Base-by-base conservation (phyloP, 2,329 filamentous ascomycete species). In the Microsporum audouinii region DNA sequence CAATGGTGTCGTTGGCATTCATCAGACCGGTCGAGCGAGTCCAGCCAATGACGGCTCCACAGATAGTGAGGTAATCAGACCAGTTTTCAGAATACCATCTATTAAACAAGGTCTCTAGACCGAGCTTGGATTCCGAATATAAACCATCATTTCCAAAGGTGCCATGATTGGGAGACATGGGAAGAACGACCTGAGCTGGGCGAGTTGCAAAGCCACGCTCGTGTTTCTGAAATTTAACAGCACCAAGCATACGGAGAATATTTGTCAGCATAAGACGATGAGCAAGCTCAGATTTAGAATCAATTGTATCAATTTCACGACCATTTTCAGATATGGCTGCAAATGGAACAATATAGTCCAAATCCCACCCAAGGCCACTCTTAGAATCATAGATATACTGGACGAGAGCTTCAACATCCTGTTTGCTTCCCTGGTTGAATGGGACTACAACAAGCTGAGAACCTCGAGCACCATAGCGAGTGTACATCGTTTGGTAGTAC, bases 231-330 rank as follows among this genome's bases (percentile, higher is more conserved):
- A 85, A 77, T 82, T 97, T 99, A 77, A 99, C 87, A 65, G 80
- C 85, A 68, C 94, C 94, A 60, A 99, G 82, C 63, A 99, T 86
- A 68, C 94, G 90, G 65, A 97, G 80, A 7, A 99, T 81, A 76
- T 99, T 99, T 70, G 94, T 99, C 74, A 99, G 80, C 94, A 99
- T 97, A 79, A 99, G 96, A 66, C 94, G 89, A 75, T 99, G 94
- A 67, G 94, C 94, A 65, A 99, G 85, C 79, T 99, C 94, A 12
- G 94, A 97, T 77, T 94, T 95, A 65, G 91, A 96, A 76, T 99
- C 95, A 66, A 99, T 91, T 72, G 81, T 87, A 72, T 99, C 94
- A 63, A 99, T 97, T 75, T 99, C 91, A 65, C 94, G 91, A 59
- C 95, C 94, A 68, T 96, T 96, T 79, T 97, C 94, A 0, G 95